Evolutionary conservation across 2,329 filamentous ascomycete species (phyloP).

Genomic region (Hypoxylon sp.): DNA sequence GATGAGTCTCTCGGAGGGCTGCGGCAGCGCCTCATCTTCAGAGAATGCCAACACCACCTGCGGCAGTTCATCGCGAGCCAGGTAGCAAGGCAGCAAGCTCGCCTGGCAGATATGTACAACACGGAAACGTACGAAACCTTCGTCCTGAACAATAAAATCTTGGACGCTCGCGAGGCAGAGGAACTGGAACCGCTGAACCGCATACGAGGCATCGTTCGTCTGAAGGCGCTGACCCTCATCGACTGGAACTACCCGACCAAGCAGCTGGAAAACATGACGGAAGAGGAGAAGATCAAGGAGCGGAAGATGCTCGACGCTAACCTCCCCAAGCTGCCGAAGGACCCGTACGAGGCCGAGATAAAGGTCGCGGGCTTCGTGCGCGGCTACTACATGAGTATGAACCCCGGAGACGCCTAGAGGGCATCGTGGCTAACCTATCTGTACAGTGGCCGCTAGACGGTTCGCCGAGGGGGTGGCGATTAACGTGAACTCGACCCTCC

Average conservation of each 20-base stretch:
- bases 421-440: slow-evolving; percentile 11
- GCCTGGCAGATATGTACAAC: slow-evolving; percentile 55
- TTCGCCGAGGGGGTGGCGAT: slow-evolving; percentile 64
- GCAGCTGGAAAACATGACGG: slow-evolving; percentile 51
- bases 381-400: slow-evolving; percentile 69
- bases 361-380: slow-evolving; percentile 68
- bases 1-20: slow-evolving; percentile 55
- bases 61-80: slow-evolving; percentile 54
- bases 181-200: slow-evolving; percentile 57
- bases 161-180: slow-evolving; percentile 54
- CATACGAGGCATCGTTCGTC: slow-evolving; percentile 59
- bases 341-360: slow-evolving; percentile 67
- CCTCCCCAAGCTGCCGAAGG: slow-evolving; percentile 58
- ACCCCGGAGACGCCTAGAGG: background rate
- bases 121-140: slow-evolving; percentile 65
- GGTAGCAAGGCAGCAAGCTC: slow-evolving; percentile 46
- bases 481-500: slow-evolving; percentile 43
- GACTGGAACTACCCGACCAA: slow-evolving; percentile 47
- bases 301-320: slow-evolving; percentile 53
- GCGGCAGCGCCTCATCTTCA: slow-evolving; percentile 59
- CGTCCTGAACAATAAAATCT: slow-evolving; percentile 62
- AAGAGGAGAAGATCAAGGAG: slow-evolving; percentile 57
- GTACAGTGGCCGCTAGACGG: slow-evolving; percentile 64
- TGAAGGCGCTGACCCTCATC: slow-evolving; percentile 50
- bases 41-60: slow-evolving; percentile 54